Percentiles rank a stretch among this genome's conserved stretches.
These are phyloP conservation scores for Stenogyne calaminthoides DNA, from an alignment of 305 asterid genomes.

Conservation along the genomic window DNA sequence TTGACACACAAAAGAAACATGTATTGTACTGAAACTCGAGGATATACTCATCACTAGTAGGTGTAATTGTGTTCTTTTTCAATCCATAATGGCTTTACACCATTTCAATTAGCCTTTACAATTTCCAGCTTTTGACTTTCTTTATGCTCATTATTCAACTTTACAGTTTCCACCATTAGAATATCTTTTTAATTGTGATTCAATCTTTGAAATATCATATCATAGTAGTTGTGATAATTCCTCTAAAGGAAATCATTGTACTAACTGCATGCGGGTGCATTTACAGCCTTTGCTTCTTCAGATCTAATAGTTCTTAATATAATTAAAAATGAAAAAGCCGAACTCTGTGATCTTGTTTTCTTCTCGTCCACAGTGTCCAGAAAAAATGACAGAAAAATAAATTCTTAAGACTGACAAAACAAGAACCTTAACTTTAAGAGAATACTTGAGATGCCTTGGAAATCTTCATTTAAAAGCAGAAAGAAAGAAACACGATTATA, in stretches of 20 bases:
- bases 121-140: not conserved
- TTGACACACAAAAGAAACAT: too few species aligned
- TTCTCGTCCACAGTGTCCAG: too few species aligned
- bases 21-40: too few species aligned
- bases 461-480: not conserved
- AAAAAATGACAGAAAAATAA: too few species aligned
- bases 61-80: too few species aligned
- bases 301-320: too few species aligned
- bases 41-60: too few species aligned
- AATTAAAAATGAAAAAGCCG: too few species aligned
- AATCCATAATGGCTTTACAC: not conserved
- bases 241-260: not conserved
- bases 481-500: not conserved
- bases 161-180: constrained; percentile 2
- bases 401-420: too few species aligned
- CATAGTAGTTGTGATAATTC: not conserved
- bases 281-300: not conserved
- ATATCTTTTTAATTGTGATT: not conserved
- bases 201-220: not conserved
- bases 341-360: too few species aligned
- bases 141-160: not conserved
- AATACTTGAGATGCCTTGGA: too few species aligned
- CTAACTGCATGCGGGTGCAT: not conserved
- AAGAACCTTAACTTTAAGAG: too few species aligned
- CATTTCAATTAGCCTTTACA: not conserved